A percentile compares a stretch with the other conserved stretches of the same genome.
These are phyloP conservation scores for Candida silvicultrix DNA, from an alignment of 805 yeast species.

Conservation along the genomic window DNA sequence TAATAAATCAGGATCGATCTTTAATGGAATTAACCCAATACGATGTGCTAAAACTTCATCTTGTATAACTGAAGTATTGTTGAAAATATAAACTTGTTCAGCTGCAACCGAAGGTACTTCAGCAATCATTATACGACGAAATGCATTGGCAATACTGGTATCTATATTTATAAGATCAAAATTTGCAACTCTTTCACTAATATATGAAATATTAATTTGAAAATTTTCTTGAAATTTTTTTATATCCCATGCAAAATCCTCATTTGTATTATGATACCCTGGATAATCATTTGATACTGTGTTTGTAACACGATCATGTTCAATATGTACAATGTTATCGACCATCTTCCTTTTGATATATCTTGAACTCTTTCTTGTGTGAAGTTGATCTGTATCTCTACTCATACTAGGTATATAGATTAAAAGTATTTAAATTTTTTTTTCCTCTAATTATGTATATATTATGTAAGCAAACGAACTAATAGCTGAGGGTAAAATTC, in stretches of 20 bases:
- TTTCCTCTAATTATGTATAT: no score
- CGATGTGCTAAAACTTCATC: conserved; percentile 96
- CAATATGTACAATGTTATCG: conserved; percentile 71
- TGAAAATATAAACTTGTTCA: conserved; percentile 83
- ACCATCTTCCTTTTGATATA: no score
- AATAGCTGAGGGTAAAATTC: no score
- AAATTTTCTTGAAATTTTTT: conserved; percentile 68
- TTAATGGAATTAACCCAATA: conserved; percentile 86
- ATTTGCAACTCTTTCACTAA: conserved; percentile 67
- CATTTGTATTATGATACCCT: conserved; percentile 60
- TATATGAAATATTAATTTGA: conserved; percentile 59
- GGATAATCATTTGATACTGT: conserved; percentile 90
- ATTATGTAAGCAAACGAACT: no score
- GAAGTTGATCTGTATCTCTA: not conserved
- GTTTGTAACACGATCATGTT: conserved; percentile 86
- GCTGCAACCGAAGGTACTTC: conserved; percentile 97
- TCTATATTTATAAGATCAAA: conserved; percentile 85
- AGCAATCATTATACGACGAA: conserved; percentile 93
- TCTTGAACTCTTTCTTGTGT: no score
- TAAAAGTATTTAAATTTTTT: no score
- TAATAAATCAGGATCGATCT: conserved; percentile 83
- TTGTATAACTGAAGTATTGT: conserved; percentile 94
- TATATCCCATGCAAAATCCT: conserved; percentile 74
- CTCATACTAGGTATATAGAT: not conserved
- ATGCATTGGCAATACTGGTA: conserved; percentile 92